Evolutionary conservation across 2,329 filamentous ascomycete genomes (phyloP).

Genomic region (Thermothelomyces thermophilus): DNA sequence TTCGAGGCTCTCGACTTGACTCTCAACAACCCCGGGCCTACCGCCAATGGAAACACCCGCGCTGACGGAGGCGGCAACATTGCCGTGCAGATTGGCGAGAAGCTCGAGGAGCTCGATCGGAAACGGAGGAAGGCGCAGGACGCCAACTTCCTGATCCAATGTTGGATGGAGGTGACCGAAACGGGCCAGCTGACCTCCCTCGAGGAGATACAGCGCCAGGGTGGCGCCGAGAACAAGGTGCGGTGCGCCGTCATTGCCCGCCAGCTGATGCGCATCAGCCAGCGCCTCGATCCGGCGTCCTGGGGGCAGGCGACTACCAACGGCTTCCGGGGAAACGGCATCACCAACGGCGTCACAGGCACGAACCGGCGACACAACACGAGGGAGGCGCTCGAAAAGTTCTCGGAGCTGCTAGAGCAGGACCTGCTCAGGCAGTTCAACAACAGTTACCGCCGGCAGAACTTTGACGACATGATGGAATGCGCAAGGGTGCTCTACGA

Average conservation of each 20-base stretch:
- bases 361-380: slow-evolving; percentile 56
- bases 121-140: slow-evolving; percentile 86
- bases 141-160: slow-evolving; percentile 90
- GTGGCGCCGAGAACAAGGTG: slow-evolving; percentile 85
- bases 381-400: slow-evolving; percentile 89
- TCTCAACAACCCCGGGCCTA: slow-evolving; percentile 54
- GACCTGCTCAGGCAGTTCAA: slow-evolving; percentile 95
- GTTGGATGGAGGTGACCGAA: slow-evolving; percentile 93
- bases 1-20: slow-evolving; percentile 87
- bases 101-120: slow-evolving; percentile 86
- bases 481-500: slow-evolving; percentile 90
- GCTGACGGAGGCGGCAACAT: slow-evolving; percentile 68
- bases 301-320: slow-evolving; percentile 58
- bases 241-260: slow-evolving; percentile 89
- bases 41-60: slow-evolving; percentile 43
- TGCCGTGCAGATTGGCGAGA: slow-evolving; percentile 90
- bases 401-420: slow-evolving; percentile 90
- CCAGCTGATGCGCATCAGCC: slow-evolving; percentile 89
- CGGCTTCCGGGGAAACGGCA: slow-evolving; percentile 43
- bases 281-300: slow-evolving; percentile 72
- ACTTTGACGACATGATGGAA: slow-evolving; percentile 97
- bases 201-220: slow-evolving; percentile 79
- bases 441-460: slow-evolving; percentile 88
- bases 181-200: slow-evolving; percentile 79
- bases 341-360: slow-evolving; percentile 42